Evolutionary conservation across 1,284 basidiomycete genomes (phyloP), one percentile per base, ranked within the genome.

Genomic region (Cyathus olla): DNA sequence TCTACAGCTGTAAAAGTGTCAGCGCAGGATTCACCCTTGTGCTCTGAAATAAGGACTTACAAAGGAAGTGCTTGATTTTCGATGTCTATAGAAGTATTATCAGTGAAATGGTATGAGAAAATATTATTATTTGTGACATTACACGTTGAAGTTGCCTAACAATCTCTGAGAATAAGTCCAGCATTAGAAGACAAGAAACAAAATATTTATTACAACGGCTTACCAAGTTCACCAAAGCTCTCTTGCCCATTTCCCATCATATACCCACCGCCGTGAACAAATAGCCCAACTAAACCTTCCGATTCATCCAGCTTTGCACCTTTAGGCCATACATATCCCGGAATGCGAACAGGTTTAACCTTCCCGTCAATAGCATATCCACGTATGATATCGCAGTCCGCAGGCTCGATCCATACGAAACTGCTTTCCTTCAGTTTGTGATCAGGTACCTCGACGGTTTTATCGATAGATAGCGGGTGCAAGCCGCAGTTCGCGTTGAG

Each of bases 281-380:
- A 69, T 19, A 71, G 51, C 37, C 67, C 66, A 24, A 72, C 68
- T 22, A 72, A 44, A 44, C 60, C 64, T 5, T 59, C 53, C n/a
- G 55, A 51, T 29, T 52, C 39, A 21, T 42, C 53, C 28, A 68
- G 56, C 17, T 60, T 52, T 35, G 48, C 61, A 24, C 44, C 60
- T 59, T 67, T 68, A 13, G 69, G 69, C 69, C 69, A 72, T 17
- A 71, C 49, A 54, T 72, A 72, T 24, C 66, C 69, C 31, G 71
- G 71, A 24, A 71, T 60, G 27, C 61, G 60, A 1, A 67, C 60
- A 17, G 69, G 62, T 31, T 56, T 52, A n/a, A 71, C 55, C 46
- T 60, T 64, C n/a, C 57, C 62, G 27, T 72, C 68, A 13, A 47
- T 26, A 15, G 69, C 69, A 8, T 61, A 52, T 10, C 65, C 68